These are phyloP conservation scores for Nemania bipapillata DNA, from an alignment of 2,329 filamentous ascomycete genomes.

Conservation along the genomic window DNA sequence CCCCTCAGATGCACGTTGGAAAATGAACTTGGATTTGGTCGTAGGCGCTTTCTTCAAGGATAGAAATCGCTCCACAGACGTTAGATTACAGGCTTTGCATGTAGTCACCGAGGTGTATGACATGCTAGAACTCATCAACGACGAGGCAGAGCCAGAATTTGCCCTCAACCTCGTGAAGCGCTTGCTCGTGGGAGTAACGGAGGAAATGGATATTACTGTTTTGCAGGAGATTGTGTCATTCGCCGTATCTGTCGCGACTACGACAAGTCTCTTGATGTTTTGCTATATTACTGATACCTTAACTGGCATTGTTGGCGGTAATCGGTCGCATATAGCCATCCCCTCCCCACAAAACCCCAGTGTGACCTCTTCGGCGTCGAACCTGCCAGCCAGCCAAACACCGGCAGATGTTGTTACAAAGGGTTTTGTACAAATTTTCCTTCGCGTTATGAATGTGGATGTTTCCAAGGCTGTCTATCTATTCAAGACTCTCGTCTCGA, in stretches of 20 bases:
- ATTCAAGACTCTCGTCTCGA: conserved; percentile 71
- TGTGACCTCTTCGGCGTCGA: conserved; percentile 38
- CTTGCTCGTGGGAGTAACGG: conserved; percentile 69
- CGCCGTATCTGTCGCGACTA: conserved; percentile 71
- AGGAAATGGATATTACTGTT: conserved; percentile 73
- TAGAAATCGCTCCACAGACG: conserved; percentile 66
- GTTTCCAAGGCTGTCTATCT: conserved; percentile 71
- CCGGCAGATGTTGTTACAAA: conserved; percentile 76
- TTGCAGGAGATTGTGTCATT: conserved; percentile 73
- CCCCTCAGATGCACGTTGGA: conserved; percentile 76
- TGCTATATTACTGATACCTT: conserved; percentile 66
- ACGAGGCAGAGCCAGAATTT: conserved; percentile 67
- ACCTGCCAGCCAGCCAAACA: conserved; percentile 57
- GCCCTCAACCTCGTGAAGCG: conserved; percentile 69
- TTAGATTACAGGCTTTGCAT: conserved; percentile 71
- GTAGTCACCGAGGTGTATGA: conserved; percentile 69
- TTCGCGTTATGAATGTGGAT: conserved; percentile 74
- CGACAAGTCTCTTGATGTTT: conserved; percentile 69
- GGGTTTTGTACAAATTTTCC: conserved; percentile 79
- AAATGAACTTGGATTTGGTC: conserved; percentile 69
- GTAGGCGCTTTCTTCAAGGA: conserved; percentile 73
- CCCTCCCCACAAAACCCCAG: conserved; percentile 41
- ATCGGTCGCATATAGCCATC: conserved; percentile 59
- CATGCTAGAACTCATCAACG: conserved; percentile 67
- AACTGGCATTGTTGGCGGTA: conserved; percentile 61